phyloP scores from a whole-genome alignment of 148 eudicot genomes.

The Vaccinium myrtillus region DNA sequence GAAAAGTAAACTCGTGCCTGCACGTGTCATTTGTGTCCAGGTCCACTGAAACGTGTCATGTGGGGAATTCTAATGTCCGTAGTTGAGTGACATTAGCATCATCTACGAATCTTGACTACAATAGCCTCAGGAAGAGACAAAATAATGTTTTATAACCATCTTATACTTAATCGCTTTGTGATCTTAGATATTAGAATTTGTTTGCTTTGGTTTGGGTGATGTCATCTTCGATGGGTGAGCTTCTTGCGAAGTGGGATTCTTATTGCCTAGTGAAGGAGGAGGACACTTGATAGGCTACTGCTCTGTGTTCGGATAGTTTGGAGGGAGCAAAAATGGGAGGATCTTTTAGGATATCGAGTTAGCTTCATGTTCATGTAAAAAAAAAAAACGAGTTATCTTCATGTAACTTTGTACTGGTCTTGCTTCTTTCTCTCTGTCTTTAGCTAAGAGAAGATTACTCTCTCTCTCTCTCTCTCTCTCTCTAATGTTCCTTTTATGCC shows the following conservation, averaged over 20 bases:
- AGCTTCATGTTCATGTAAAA: not conserved
- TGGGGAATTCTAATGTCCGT: not conserved
- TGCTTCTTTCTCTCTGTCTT: not conserved
- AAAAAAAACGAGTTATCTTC: not conserved
- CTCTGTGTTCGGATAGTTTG: not conserved
- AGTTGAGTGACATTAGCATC: not conserved
- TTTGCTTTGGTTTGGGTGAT: not conserved
- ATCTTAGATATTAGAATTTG: not conserved
- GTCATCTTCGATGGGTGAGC: not conserved
- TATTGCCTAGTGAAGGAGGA: not conserved
- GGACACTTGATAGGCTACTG: not conserved
- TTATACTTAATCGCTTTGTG: not conserved
- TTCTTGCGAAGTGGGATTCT: not conserved
- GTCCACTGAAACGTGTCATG: not conserved
- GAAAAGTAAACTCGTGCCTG: not conserved
- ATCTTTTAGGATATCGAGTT: not conserved
- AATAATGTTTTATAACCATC: not conserved
- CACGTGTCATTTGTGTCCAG: not conserved
- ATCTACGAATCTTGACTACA: not conserved
- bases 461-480: not conserved
- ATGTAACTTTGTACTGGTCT: not conserved
- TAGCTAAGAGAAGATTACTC: not conserved
- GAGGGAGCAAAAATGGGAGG: not conserved
- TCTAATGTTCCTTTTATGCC: not conserved
- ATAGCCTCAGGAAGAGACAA: not conserved